phyloP scores from a whole-genome alignment of 495 filamentous ascomycete species.

The Penicillium crystallinum region DNA sequence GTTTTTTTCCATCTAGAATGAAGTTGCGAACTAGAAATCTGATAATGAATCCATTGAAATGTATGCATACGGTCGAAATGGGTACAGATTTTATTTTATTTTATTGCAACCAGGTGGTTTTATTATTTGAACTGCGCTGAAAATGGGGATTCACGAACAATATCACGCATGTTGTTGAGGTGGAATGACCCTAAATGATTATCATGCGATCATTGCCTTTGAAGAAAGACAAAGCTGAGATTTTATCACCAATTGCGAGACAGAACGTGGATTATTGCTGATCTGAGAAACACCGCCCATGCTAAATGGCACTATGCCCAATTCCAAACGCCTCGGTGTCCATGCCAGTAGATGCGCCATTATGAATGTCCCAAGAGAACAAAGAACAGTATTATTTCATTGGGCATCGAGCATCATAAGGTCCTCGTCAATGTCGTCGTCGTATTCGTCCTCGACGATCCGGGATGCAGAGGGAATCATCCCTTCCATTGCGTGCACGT shows the following conservation, averaged over 20 bases:
- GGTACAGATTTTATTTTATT: no score
- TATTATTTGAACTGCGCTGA: no score
- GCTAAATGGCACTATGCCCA: constrained; percentile 14
- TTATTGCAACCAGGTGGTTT: no score
- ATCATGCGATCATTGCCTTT: no score
- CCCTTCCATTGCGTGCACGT: constrained; percentile 25
- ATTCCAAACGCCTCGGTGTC: constrained; percentile 14
- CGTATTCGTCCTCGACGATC: constrained; percentile 46
- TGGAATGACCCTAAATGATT: no score
- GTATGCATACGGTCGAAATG: no score
- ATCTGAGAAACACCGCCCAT: constrained; percentile 19
- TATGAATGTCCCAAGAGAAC: constrained; percentile 5
- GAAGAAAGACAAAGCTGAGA: no score
- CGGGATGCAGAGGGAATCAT: constrained; percentile 16
- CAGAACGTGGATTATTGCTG: not conserved
- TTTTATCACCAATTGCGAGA: not conserved
- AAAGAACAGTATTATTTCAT: constrained; percentile 12
- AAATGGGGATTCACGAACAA: no score
- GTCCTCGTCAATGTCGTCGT: constrained; percentile 58
- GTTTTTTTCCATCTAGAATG: no score
- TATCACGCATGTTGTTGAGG: no score
- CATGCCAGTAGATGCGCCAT: constrained; percentile 5
- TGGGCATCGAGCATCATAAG: constrained; percentile 60
- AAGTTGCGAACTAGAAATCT: no score
- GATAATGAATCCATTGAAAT: no score